Evolutionary conservation across 2,329 filamentous ascomycete species (phyloP), one percentile per base, ranked within the genome.

Genomic region (Albifimbria verrucaria): DNA sequence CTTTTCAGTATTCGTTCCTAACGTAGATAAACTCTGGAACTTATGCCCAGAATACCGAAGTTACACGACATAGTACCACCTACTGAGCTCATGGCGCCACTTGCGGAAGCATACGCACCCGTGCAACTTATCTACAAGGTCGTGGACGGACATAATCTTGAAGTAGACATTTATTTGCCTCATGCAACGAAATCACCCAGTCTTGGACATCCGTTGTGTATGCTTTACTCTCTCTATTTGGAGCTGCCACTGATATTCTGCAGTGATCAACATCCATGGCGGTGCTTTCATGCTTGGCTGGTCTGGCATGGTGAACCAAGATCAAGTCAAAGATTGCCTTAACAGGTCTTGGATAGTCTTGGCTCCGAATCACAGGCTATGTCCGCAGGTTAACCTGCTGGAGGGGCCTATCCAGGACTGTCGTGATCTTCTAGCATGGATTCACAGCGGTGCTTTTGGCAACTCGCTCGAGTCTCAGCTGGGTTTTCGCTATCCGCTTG

Each of bases 231-330:
- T 4, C 48, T 32, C 15, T 15, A 32, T 32, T 15, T 7, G 26
- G 26, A 32, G 26, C 26, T 32, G 26, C 15, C 26, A 32, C 26
- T 32, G 15, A 32, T 32, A 15, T 15, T 32, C 9, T 32, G 26
- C 26, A 71, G 72, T 73, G 44, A 74, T 75, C 54, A 61, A 71
- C 51, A 73, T 75, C 48, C 72, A 75, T 60, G 72, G 72, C 44
- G 72, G 72, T n/a, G 72, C 70, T 21, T 75, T 74, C 59, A 73
- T 74, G 68, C 68, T 74, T 23, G 71, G 70, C 10, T 63, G 67
- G 23, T 71, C 68, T 2, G 57, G 64, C 18, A 69, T 73, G 66
- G 65, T 75, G 52, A 73, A 72, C 41, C 58, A 62, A 18, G 62
- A 70, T 36, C 72, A 74, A 48, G 59, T 73, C 15, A 50, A 62